Evolutionary conservation across 1,284 basidiomycete species (phyloP), one percentile per base, ranked within the genome.

Genomic region (Trichosporon ovoides): DNA sequence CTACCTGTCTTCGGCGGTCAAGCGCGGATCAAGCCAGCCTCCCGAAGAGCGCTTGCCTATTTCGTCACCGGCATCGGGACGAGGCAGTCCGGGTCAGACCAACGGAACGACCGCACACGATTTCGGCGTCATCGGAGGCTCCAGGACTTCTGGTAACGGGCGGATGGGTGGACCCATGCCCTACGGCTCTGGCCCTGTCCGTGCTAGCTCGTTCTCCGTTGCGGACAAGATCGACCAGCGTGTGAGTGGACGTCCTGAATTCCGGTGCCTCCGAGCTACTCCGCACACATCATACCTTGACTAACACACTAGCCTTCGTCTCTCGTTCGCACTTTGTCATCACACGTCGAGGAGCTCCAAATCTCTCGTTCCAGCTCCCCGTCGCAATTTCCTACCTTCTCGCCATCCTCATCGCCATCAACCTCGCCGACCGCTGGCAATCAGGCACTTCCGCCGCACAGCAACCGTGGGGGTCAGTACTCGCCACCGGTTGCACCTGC

Each of bases 101-200:
- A 65, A 64, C 43, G 64, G 59, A 19, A 54, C 40, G 14, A 48
- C 43, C 7, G 52, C 53, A 28, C 48, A 53, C 43, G 62, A 61
- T 34, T 74, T 68, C 57, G 74, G 74, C 3, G 74, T 76, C 40
- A 76, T 76, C 55, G 74, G 74, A 19, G 74, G 74, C 10, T 65
- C 67, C 1, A 65, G 73, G 52, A 48, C 28, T 22, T 48, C 43
- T 31, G 43, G 38, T 31, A 55, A 37, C 49, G 53, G 57, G n/a
- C 38, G 57, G 34, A 22, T 58, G 37, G 54, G 57, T 38, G 43
- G 46, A 38, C 35, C 28, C 7, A 2, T 46, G 53, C 31, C 34
- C 31, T 40, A 52, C 31, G 34, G 38, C 31, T n/a, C 48, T 11
- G 46, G 49, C 38, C 57, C 64, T n/a, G 73, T 69, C 9, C 62